Conservation (phyloP, 192 early-diverging fungal species). For the Linnemannia schmuckeri region DNA sequence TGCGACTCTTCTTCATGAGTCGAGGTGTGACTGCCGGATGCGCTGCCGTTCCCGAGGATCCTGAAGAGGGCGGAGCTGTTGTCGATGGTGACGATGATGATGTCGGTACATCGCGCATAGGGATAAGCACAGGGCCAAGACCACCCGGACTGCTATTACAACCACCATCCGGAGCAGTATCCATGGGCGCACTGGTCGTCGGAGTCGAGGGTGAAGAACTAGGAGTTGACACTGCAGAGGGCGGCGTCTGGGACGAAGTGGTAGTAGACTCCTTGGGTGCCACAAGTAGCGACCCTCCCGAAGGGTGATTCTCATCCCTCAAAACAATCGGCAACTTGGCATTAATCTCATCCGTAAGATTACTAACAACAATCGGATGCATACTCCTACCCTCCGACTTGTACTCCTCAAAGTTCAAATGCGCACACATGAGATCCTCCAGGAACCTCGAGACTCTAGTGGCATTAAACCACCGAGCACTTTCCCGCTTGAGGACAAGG, state of each 20-base stretch:
- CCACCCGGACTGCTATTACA: background rate
- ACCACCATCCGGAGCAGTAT: background rate
- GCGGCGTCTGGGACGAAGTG: slow-evolving; percentile 1
- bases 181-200: slow-evolving; percentile 1
- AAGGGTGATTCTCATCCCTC: slow-evolving; percentile 41
- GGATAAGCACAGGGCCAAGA: background rate
- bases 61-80: background rate
- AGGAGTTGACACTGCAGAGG: slow-evolving; percentile 26
- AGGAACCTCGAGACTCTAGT: slow-evolving; percentile 29
- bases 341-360: background rate
- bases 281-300: slow-evolving; percentile 38
- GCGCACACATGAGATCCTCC: slow-evolving; percentile 47
- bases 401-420: slow-evolving; percentile 47
- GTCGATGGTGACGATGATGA: background rate
- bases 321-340: slow-evolving; percentile 32
- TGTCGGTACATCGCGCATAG: background rate
- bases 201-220: slow-evolving; percentile 23
- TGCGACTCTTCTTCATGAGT: slow-evolving; percentile 39
- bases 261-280: slow-evolving; percentile 20
- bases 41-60: background rate
- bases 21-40: background rate
- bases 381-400: slow-evolving; percentile 23
- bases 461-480: slow-evolving; percentile 33
- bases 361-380: slow-evolving; percentile 19
- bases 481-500: slow-evolving; percentile 27